Conservation (phyloP, 2,329 filamentous ascomycete species). For the Bipolaris oryzae region DNA sequence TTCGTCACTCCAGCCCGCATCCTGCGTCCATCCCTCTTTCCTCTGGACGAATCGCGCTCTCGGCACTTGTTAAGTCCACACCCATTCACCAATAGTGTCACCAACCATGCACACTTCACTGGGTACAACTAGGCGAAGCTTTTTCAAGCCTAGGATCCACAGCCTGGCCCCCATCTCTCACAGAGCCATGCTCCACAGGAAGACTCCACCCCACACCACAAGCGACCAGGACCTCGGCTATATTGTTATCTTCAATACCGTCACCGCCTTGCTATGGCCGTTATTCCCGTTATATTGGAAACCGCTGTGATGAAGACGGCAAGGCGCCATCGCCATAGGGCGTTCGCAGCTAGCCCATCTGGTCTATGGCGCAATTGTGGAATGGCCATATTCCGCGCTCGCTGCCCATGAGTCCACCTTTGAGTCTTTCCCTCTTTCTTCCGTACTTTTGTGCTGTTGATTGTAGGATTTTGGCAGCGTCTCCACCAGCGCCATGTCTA, state of each 20-base stretch:
- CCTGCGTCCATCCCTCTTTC: too few species aligned
- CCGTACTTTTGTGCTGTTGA: slow-evolving; percentile 1
- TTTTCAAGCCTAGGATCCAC: background rate
- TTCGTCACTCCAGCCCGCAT: background rate
- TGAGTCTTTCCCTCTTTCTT: background rate
- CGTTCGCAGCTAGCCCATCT: slow-evolving; percentile 9
- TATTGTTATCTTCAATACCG: background rate
- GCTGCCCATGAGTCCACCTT: background rate
- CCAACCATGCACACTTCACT: too few species aligned
- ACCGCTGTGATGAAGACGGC: slow-evolving; percentile 6
- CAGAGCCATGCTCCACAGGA: background rate
- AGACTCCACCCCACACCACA: background rate
- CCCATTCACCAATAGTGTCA: background rate
- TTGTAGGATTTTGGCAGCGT: slow-evolving; percentile 1
- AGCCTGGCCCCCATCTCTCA: background rate
- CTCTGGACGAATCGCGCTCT: background rate
- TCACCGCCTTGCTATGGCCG: slow-evolving; percentile 2
- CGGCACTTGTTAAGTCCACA: background rate
- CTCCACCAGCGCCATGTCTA: slow-evolving; percentile 15
- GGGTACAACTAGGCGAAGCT: background rate
- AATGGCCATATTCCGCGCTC: background rate
- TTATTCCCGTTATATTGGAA: slow-evolving; percentile 8
- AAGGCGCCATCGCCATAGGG: slow-evolving; percentile 4
- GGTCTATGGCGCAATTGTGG: slow-evolving; percentile 1
- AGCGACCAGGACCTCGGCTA: slow-evolving; percentile 6